These are phyloP conservation scores for Dryas octopetala DNA, from an alignment of 306 rosid genomes.

Conservation along the genomic window DNA sequence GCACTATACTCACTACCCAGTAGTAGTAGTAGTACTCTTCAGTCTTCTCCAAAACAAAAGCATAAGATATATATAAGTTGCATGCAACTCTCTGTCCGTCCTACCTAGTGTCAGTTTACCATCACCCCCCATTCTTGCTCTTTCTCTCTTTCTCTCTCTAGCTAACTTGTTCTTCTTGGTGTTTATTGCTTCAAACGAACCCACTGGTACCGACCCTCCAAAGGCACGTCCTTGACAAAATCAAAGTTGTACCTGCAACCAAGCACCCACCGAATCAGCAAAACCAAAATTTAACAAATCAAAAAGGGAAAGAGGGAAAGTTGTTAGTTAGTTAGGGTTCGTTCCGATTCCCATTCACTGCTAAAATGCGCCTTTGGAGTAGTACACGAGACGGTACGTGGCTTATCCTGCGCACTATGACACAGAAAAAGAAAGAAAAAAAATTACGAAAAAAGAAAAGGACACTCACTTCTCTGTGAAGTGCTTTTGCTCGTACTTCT, in stretches of 20 bases:
- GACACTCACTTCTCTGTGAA: constrained; percentile 74
- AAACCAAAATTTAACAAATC: too few species aligned
- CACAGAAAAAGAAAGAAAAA: not conserved
- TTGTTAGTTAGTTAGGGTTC: constrained; percentile 63
- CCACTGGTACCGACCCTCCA: constrained; percentile 93
- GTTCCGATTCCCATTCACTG: constrained; percentile 22
- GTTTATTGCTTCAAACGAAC: constrained; percentile 62
- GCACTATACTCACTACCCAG: too few species aligned
- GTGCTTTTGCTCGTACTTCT: constrained; percentile 67
- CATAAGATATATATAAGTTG: constrained; percentile 21
- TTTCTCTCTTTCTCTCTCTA: constrained; percentile 1
- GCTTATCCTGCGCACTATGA: constrained; percentile 42
- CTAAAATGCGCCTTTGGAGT: constrained; percentile 40
- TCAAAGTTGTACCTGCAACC: constrained; percentile 90
- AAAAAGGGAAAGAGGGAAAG: constrained; percentile 16
- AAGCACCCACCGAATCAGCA: not conserved
- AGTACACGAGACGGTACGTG: not conserved
- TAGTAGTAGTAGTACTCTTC: too few species aligned
- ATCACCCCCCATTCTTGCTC: not conserved
- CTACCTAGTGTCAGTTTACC: constrained; percentile 48
- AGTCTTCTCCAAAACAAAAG: constrained; percentile 3
- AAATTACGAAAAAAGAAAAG: not conserved
- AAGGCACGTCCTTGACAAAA: constrained; percentile 70
- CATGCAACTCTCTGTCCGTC: constrained; percentile 34
- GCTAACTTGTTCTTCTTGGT: not conserved